phyloP scores from a whole-genome alignment of 2,329 filamentous ascomycete genomes.

The Cladosporium sp. region DNA sequence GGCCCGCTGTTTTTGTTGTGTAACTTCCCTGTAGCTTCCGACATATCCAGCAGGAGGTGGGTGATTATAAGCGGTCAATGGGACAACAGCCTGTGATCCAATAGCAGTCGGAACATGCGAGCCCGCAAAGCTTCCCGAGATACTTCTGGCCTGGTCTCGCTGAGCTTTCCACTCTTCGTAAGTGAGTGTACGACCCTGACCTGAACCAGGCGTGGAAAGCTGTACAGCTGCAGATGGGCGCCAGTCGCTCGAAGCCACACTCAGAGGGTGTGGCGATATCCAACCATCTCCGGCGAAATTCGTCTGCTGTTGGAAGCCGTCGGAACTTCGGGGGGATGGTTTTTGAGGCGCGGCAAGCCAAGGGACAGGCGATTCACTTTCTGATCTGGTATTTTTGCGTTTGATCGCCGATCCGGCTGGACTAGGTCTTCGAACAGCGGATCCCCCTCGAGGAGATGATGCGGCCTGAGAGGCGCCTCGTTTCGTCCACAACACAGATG shows the following conservation, averaged over 20 bases:
- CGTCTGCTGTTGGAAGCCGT: constrained; percentile 11
- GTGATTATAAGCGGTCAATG: neutral
- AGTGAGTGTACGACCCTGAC: constrained; percentile 20
- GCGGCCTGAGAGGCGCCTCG: neutral
- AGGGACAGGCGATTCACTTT: constrained; percentile 2
- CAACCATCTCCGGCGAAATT: constrained; percentile 30
- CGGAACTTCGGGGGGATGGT: neutral
- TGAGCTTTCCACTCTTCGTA: constrained; percentile 25
- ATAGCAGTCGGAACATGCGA: constrained; percentile 1
- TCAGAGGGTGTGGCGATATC: constrained; percentile 32
- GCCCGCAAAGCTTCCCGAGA: neutral
- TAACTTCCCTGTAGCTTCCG: neutral
- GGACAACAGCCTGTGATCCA: neutral
- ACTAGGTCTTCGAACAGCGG: too few species aligned
- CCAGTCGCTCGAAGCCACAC: constrained; percentile 16
- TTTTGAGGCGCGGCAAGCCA: neutral
- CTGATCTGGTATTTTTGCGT: too few species aligned
- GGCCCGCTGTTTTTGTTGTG: neutral
- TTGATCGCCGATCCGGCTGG: too few species aligned
- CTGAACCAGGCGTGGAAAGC: constrained; percentile 17
- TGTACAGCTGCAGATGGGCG: constrained; percentile 21
- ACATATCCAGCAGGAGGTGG: neutral
- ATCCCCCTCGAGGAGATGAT: neutral
- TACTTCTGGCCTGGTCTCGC: neutral
- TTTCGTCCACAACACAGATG: too few species aligned